Conservation (phyloP, 1,139 yeast species). For the Geotrichum bryndzae region DNA sequence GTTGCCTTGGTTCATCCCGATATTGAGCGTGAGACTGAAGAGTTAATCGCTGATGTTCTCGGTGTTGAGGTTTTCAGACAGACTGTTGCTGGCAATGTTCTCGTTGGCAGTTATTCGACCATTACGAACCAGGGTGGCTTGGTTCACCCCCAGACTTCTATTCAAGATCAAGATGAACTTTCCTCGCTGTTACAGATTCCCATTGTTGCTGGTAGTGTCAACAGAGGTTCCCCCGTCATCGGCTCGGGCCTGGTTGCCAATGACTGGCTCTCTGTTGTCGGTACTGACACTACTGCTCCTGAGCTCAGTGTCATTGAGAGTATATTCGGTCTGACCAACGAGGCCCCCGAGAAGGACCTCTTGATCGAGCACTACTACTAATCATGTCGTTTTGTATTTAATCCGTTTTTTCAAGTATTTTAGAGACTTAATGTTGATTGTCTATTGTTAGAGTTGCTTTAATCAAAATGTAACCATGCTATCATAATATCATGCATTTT, state of each 20-base stretch:
- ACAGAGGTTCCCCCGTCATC: slow-evolving; percentile 94
- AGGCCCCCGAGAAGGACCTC: slow-evolving; percentile 39
- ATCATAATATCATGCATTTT: neutral
- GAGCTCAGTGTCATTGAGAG: slow-evolving; percentile 95
- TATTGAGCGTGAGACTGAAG: slow-evolving; percentile 98
- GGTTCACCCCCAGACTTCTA: slow-evolving; percentile 95
- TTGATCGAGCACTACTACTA: slow-evolving; percentile 39
- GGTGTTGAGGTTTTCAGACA: slow-evolving; percentile 99
- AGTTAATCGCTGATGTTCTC: slow-evolving; percentile 94
- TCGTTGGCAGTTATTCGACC: slow-evolving; percentile 94
- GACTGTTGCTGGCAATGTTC: slow-evolving; percentile 95
- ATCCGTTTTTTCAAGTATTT: neutral
- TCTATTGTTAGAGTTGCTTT: neutral
- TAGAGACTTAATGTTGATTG: neutral
- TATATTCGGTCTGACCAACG: slow-evolving; percentile 54
- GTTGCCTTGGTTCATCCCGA: slow-evolving; percentile 99
- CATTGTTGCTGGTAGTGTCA: slow-evolving; percentile 95
- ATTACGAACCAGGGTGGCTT: slow-evolving; percentile 96
- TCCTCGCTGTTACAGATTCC: slow-evolving; percentile 95
- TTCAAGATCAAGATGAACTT: slow-evolving; percentile 97
- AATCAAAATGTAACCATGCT: neutral
- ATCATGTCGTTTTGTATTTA: slow-evolving; percentile 14
- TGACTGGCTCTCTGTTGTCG: slow-evolving; percentile 97
- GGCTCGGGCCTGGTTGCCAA: slow-evolving; percentile 99
- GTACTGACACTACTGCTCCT: slow-evolving; percentile 97